Base-by-base conservation (phyloP, 2,329 filamentous ascomycete species). In the Aureobasidium lini region DNA sequence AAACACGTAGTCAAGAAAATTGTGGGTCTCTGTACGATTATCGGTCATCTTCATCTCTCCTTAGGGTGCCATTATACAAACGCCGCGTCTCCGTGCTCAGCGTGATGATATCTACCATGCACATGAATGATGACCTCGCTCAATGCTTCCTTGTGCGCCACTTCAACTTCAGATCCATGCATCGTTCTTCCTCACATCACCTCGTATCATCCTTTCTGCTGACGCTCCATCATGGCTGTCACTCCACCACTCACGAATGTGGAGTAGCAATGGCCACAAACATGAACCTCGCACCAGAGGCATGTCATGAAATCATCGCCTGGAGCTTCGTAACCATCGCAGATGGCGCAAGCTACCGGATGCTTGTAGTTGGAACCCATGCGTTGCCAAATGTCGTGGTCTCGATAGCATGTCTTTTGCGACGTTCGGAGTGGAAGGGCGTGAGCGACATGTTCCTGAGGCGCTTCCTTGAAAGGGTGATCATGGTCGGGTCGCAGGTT, bases 231-330 rank as follows among this genome's bases (percentile, higher is more conserved):
- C 57, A 60, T 46, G 13, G 18, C 57, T 15, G 31, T 32, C 31
- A 47, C 11, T 18, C 57, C 57, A 9, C 42, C 34, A 15, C 23
- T 39, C 29, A 47, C 34, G 28, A 60, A 60, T 5, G 32, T 34
- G 23, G 32, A 8, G 6, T 60, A 40, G 32, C 57, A 60, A 5
- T 23, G 10, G 28, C 49, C 49, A 60, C 57, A 60, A 8, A 60
- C 48, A 48, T 46, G 39, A 6, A 60, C 9, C 23, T 52, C 47
- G n/a, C 57, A 60, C 57, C 57, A 60, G 3, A 42, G 13, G 28
- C 57, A 60, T 16, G 47, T 46, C 48, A 47, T 52, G 32, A 60
- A 60, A 34, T 60, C 57, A 7, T 60, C 49, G 13, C 57, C 57
- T 16, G 47, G 47, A 29, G 57, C 40, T 10, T 60, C 48, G 57